These are phyloP conservation scores for Trichoderma lentiforme DNA, from an alignment of 2,329 filamentous ascomycete genomes.

Conservation along the genomic window DNA sequence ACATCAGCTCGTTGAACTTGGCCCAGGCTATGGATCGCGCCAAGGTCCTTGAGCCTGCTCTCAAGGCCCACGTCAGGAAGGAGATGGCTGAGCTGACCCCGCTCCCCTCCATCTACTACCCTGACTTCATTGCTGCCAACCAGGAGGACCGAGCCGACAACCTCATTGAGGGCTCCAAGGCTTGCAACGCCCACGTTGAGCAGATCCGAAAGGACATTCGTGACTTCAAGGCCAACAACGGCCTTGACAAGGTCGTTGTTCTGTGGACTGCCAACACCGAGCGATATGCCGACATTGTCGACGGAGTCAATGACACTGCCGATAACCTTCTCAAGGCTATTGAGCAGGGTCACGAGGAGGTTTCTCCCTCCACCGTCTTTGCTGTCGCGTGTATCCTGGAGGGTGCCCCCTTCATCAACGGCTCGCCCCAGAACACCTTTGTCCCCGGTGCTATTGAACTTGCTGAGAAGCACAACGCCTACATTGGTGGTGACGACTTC, in stretches of 20 bases:
- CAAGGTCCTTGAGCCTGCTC: constrained; percentile 87
- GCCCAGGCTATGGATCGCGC: constrained; percentile 94
- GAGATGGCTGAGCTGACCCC: constrained; percentile 88
- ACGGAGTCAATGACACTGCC: constrained; percentile 92
- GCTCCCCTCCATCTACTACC: constrained; percentile 95
- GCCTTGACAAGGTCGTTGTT: constrained; percentile 91
- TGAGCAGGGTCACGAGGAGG: constrained; percentile 78
- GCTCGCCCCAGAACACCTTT: constrained; percentile 98
- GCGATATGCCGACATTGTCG: constrained; percentile 83
- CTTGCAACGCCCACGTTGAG: constrained; percentile 83
- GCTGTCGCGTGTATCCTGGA: constrained; percentile 93
- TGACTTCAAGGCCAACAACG: constrained; percentile 83
- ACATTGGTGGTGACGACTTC: constrained; percentile 98
- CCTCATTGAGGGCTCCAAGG: constrained; percentile 76
- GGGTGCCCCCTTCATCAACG: constrained; percentile 92
- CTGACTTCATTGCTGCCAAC: constrained; percentile 98
- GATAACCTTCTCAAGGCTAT: constrained; percentile 90
- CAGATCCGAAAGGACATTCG: constrained; percentile 90
- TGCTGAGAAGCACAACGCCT: constrained; percentile 80
- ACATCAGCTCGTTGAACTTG: constrained; percentile 89
- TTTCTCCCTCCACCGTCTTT: constrained; percentile 95
- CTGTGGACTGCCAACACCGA: constrained; percentile 99
- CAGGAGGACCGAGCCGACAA: constrained; percentile 97
- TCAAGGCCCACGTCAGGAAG: constrained; percentile 87
- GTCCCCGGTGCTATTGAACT: constrained; percentile 89